phyloP scores from a whole-genome alignment of 2,329 filamentous ascomycete species.

The Blastomyces parvus region DNA sequence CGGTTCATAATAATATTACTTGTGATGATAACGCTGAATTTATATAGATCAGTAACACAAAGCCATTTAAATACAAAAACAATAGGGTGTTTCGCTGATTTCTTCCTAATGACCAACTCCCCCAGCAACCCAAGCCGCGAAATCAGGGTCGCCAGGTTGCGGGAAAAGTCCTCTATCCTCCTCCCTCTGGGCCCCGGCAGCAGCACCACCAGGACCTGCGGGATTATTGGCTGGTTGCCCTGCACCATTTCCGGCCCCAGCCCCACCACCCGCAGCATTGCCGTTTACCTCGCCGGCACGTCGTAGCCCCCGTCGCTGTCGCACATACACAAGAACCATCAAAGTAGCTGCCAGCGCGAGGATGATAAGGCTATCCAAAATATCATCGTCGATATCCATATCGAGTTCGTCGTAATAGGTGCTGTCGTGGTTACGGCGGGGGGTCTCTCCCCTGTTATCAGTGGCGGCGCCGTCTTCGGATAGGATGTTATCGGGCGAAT shows the following conservation, averaged over 20 bases:
- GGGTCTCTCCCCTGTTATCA: constrained; percentile 11
- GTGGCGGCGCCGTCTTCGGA: constrained; percentile 17
- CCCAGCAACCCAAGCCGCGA: constrained; percentile 57
- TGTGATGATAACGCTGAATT: neutral
- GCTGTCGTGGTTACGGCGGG: constrained; percentile 33
- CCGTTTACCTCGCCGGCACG: constrained; percentile 14
- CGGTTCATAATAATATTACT: neutral
- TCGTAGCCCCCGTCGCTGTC: constrained; percentile 57
- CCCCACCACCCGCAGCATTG: constrained; percentile 8
- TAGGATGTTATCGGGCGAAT: constrained; percentile 44
- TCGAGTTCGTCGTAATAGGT: constrained; percentile 53
- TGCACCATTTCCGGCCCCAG: constrained; percentile 20
- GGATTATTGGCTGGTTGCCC: constrained; percentile 13
- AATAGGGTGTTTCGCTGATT: neutral
- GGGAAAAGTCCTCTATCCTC: constrained; percentile 52
- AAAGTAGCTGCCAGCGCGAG: constrained; percentile 65
- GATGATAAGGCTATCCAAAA: constrained; percentile 78
- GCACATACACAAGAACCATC: constrained; percentile 70
- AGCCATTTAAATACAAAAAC: neutral
- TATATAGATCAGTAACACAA: neutral
- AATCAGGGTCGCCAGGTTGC: constrained; percentile 57
- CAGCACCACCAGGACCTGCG: constrained; percentile 11
- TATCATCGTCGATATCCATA: constrained; percentile 60
- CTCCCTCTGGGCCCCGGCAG: constrained; percentile 20
- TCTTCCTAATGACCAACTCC: constrained; percentile 48